Evolutionary conservation across 2,329 filamentous ascomycete genomes (phyloP).

Genomic region (Cordyceps javanica): DNA sequence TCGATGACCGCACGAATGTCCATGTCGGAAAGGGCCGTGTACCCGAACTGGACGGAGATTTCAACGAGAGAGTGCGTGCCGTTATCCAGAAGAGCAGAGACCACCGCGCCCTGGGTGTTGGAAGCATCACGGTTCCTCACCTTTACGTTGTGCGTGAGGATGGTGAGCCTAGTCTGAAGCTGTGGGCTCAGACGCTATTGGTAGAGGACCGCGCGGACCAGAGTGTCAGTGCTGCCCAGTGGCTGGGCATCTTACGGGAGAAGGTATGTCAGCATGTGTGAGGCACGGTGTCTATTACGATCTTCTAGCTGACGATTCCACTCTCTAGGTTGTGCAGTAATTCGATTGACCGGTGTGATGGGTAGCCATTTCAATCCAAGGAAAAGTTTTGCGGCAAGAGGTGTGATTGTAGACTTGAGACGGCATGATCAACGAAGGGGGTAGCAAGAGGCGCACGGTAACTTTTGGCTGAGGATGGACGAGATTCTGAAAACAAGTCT

Average conservation of each 20-base stretch:
- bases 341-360: background rate
- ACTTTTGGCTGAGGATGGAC: slow-evolving; percentile 5
- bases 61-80: slow-evolving; percentile 87
- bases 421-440: background rate
- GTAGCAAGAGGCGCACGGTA: slow-evolving; percentile 3
- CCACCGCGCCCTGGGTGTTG: slow-evolving; percentile 77
- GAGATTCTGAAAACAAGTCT: background rate
- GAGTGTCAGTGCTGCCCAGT: slow-evolving; percentile 86
- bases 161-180: slow-evolving; percentile 86
- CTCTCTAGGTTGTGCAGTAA: slow-evolving; percentile 30
- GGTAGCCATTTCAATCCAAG: background rate
- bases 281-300: background rate
- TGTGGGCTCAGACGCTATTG: slow-evolving; percentile 94
- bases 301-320: background rate
- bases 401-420: slow-evolving; percentile 6
- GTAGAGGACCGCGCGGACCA: slow-evolving; percentile 95
- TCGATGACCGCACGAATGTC: slow-evolving; percentile 74
- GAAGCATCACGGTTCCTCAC: slow-evolving; percentile 87
- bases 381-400: slow-evolving; percentile 4
- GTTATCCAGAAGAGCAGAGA: slow-evolving; percentile 91
- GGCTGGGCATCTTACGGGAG: slow-evolving; percentile 85
- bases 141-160: slow-evolving; percentile 93
- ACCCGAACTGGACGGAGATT: slow-evolving; percentile 87
- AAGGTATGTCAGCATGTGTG: slow-evolving; percentile 57
- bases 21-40: slow-evolving; percentile 86